Evolutionary conservation across 345 rosid species (phyloP), one percentile per base, ranked within the genome.

Genomic region (Gossypium sturtianum): DNA sequence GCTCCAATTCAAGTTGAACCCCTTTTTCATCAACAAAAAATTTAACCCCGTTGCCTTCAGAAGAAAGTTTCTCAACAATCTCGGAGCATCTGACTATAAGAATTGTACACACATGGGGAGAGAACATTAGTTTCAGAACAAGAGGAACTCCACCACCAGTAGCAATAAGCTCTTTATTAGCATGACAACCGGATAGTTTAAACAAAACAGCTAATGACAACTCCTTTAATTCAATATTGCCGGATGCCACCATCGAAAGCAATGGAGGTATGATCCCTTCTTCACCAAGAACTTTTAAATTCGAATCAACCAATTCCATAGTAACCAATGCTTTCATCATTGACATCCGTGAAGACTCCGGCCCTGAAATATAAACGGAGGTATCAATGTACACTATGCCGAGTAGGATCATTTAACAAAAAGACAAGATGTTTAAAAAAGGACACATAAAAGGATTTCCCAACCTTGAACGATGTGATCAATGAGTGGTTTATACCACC

Each of bases 401-500:
- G 12, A 62, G 47, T 23, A 60, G 52, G 48, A 51, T 70, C 63
- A 71, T 49, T 65, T 12, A 23, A 59, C 22, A 59, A 59, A 48
- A 80, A 20, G 45, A 22, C 23, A 75, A 60, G 69, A 45, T 25
- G 59, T 25, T 69, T 27, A 49, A 10, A 12, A 17, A 41, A 47
- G 41, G 5, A 70, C 41, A 27, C 12, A 75, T 66, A 66, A 62
- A 76, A 71, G 53, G 61, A 79, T 43, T 75, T 69, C 48, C 75
- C 57, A 51, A 89, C 93, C 93, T 87, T 82, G 85, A 77, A 81
- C 66, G 45, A 87, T 81, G 59, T 83, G 80, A 73, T 84, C 87
- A 34, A 83, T 71, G 47, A 89, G 93, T 6, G 93, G 93, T 29
- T 84, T 81, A 77, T 86, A 87, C 93, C 89, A 89, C 75, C 89